Conservation (phyloP, 2,329 filamentous ascomycete genomes). For the Chalara sp. region DNA sequence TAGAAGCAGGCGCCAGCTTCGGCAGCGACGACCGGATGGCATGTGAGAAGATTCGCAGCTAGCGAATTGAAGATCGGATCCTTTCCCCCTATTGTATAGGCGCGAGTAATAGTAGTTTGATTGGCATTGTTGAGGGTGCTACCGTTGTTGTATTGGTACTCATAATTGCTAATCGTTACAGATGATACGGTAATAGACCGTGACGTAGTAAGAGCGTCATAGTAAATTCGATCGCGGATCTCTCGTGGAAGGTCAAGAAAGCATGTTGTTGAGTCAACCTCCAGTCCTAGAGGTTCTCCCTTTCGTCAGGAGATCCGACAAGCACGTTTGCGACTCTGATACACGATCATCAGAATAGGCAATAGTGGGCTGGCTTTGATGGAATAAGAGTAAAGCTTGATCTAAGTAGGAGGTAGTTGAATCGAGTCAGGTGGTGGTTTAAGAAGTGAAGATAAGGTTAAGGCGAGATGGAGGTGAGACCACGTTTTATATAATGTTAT, state of each 20-base stretch:
- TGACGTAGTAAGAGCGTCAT: neutral
- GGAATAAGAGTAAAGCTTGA: too few relatives aligned
- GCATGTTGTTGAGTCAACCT: neutral
- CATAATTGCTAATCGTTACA: too few relatives aligned
- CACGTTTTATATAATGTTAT: too few relatives aligned
- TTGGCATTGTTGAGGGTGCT: neutral
- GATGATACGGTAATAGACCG: neutral
- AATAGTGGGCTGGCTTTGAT: too few relatives aligned
- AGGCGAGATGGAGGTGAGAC: too few relatives aligned
- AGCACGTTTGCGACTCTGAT: neutral
- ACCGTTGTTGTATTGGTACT: neutral
- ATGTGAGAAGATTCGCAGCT: neutral
- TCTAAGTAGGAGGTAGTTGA: too few relatives aligned
- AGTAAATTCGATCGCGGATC: slow-evolving; percentile 1
- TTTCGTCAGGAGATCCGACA: neutral
- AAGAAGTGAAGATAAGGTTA: too few relatives aligned
- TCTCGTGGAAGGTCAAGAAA: slow-evolving; percentile 2
- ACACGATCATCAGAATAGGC: too few relatives aligned
- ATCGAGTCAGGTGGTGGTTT: too few relatives aligned
- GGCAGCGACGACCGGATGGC: neutral
- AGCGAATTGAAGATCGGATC: neutral
- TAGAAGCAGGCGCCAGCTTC: neutral
- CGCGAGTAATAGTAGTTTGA: too few relatives aligned
- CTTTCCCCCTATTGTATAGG: neutral
- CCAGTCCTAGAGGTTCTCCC: slow-evolving; percentile 1